These are phyloP conservation scores for Linnemannia hyalina DNA, from an alignment of 192 early-diverging fungal species.

Conservation along the genomic window DNA sequence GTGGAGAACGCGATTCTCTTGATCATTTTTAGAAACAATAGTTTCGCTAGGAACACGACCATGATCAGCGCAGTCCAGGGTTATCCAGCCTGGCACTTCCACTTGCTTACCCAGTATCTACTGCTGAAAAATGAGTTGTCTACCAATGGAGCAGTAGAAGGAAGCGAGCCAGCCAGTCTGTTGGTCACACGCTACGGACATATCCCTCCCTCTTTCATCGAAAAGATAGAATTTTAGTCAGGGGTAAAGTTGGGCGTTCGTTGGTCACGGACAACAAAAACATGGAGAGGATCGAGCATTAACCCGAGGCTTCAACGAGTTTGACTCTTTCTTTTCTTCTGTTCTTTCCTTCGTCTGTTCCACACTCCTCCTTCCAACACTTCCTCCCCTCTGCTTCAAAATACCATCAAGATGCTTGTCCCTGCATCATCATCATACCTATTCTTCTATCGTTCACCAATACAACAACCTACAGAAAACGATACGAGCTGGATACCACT, in stretches of 20 bases:
- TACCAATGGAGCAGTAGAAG: background rate
- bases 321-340: background rate
- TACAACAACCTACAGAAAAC: background rate
- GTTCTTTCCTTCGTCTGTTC: background rate
- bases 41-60: background rate
- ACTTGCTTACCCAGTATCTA: background rate
- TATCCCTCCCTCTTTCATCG: background rate
- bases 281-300: background rate
- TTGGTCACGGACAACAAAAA: background rate
- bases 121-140: background rate
- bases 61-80: background rate
- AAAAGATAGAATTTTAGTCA: background rate
- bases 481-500: background rate
- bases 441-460: background rate
- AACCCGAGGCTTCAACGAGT: background rate
- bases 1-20: background rate
- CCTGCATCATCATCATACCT: background rate
- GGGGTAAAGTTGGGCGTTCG: background rate
- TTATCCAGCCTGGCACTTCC: background rate
- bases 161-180: background rate
- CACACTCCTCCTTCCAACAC: background rate
- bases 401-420: background rate
- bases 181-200: background rate
- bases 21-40: background rate
- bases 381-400: background rate